Evolutionary conservation across 2,329 filamentous ascomycete genomes (phyloP).

Genomic region (Boeremia lycopersici): DNA sequence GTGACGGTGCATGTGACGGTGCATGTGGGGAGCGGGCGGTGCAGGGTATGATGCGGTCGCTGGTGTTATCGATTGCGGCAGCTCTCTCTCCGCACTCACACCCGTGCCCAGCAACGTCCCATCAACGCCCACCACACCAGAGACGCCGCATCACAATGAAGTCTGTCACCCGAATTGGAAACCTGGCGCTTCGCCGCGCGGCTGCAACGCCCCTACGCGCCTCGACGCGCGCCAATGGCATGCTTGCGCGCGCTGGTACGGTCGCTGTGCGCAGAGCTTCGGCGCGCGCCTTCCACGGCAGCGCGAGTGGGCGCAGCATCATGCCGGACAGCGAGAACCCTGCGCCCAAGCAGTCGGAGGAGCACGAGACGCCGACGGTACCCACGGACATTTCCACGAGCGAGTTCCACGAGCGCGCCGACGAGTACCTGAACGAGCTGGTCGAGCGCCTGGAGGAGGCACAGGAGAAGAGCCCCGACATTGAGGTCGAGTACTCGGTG

Average conservation of each 20-base stretch:
- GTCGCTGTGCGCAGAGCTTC: conserved; percentile 12
- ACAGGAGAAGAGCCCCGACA: conserved; percentile 73
- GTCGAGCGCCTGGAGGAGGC: conserved; percentile 69
- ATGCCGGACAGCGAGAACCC: conserved; percentile 54
- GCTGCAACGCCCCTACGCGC: conserved; percentile 27
- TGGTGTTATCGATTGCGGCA: conserved; percentile 13
- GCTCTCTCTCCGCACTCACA: conserved; percentile 9
- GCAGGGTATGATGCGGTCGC: conserved; percentile 13
- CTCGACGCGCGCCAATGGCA: conserved; percentile 31
- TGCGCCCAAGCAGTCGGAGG: conserved; percentile 43
- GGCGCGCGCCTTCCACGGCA: conserved; percentile 35
- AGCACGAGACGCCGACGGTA: conserved; percentile 50
- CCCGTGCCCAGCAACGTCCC: neutral
- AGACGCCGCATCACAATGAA: conserved; percentile 24
- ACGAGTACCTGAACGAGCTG: conserved; percentile 72
- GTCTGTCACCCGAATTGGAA: conserved; percentile 29
- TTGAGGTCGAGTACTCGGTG: conserved; percentile 92
- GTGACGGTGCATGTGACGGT: neutral
- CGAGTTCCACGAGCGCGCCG: conserved; percentile 78
- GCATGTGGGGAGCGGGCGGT: conserved; percentile 2
- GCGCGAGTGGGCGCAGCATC: conserved; percentile 40
- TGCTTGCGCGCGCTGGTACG: conserved; percentile 29
- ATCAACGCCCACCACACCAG: neutral
- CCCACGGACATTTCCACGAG: conserved; percentile 70
- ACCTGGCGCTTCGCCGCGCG: conserved; percentile 29